Evolutionary conservation across 179 eudicot genomes (phyloP).

Genomic region (Patellifolia procumbens): DNA sequence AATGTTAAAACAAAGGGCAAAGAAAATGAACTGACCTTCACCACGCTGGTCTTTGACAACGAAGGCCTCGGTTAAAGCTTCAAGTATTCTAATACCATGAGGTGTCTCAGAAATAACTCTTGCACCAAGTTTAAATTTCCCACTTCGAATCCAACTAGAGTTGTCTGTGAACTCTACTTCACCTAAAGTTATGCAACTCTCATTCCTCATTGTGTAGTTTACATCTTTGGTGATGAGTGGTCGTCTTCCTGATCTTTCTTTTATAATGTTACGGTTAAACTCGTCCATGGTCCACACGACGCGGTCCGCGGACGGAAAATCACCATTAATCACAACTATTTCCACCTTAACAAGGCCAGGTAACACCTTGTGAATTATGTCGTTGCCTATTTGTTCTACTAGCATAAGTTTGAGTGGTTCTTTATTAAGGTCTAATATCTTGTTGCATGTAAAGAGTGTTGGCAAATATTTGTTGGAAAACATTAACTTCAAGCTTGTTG

Average conservation of each 20-base stretch:
- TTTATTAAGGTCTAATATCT: slow-evolving; percentile 41
- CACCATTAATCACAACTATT: slow-evolving; percentile 62
- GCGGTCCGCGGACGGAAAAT: slow-evolving; percentile 37
- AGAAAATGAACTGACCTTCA: slow-evolving; percentile 51
- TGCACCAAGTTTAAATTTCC: slow-evolving; percentile 73
- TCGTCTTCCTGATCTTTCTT: slow-evolving; percentile 59
- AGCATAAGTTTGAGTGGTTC: slow-evolving; percentile 53
- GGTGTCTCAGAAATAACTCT: slow-evolving; percentile 40
- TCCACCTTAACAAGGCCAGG: slow-evolving; percentile 55
- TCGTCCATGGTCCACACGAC: slow-evolving; percentile 46
- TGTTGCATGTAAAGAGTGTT: slow-evolving; percentile 63
- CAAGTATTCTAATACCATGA: slow-evolving; percentile 33
- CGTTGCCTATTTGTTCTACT: slow-evolving; percentile 31
- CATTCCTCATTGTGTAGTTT: slow-evolving; percentile 47
- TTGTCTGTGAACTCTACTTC: slow-evolving; percentile 77
- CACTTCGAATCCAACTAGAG: slow-evolving; percentile 70
- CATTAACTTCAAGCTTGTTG: slow-evolving; percentile 41
- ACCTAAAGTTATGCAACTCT: slow-evolving; percentile 37
- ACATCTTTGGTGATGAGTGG: slow-evolving; percentile 64
- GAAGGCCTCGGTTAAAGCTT: slow-evolving; percentile 66
- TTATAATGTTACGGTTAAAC: slow-evolving; percentile 44
- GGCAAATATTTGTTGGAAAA: slow-evolving; percentile 38
- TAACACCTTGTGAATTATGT: slow-evolving; percentile 25
- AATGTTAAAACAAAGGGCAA: not conserved
- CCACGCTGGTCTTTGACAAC: slow-evolving; percentile 82